phyloP scores from a whole-genome alignment of 2,329 filamentous ascomycete species.

The Fusarium algeriense region DNA sequence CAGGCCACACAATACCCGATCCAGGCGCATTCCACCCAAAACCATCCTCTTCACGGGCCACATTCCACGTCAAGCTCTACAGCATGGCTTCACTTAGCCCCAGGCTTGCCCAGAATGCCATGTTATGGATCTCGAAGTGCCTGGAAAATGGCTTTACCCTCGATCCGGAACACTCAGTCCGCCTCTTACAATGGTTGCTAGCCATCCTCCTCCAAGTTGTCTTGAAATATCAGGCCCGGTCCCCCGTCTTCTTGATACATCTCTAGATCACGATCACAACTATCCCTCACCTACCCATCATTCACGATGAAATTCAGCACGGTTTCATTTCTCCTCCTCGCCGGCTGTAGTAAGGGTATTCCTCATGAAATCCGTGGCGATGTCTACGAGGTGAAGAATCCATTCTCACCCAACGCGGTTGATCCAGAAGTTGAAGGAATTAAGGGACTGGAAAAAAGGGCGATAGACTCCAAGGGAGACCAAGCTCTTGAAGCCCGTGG shows the following conservation, averaged over 20 bases:
- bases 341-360: conserved; percentile 28
- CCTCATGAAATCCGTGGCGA: conserved; percentile 25
- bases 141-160: conserved; percentile 18
- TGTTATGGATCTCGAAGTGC: conserved; percentile 25
- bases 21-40: conserved; percentile 35
- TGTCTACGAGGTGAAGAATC: conserved; percentile 9
- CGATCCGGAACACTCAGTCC: conserved; percentile 23
- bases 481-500: background rate
- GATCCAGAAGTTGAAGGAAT: conserved; percentile 1
- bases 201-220: conserved; percentile 3
- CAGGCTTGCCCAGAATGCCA: conserved; percentile 35
- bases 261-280: background rate
- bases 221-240: conserved; percentile 35
- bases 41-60: conserved; percentile 16
- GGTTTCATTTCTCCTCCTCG: conserved; percentile 35
- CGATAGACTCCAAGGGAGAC: background rate
- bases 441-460: background rate
- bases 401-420: background rate
- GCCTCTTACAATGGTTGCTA: background rate
- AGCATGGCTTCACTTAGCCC: conserved; percentile 30
- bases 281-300: background rate
- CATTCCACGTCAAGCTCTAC: conserved; percentile 35
- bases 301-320: conserved; percentile 39
- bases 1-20: conserved; percentile 26
- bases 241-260: background rate